A percentile compares a stretch with the other conserved stretches of the same genome.
phyloP scores from a whole-genome alignment of 2,329 filamentous ascomycete species.

The Neofusicoccum kwambonambiense region DNA sequence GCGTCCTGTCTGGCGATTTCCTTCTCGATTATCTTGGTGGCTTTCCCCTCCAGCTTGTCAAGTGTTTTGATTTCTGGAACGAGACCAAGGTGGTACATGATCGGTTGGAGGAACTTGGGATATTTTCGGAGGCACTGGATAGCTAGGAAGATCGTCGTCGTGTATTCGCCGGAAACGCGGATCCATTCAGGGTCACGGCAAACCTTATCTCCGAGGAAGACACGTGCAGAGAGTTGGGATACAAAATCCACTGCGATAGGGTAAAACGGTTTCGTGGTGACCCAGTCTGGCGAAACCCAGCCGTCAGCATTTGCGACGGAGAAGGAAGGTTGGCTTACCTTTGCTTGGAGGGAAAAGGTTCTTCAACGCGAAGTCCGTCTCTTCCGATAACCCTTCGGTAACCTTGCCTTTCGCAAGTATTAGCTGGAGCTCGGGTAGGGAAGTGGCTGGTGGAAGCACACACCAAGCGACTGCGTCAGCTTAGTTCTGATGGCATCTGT shows the following conservation, averaged over 20 bases:
- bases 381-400: too few relatives aligned
- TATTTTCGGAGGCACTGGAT: slow-evolving; percentile 31
- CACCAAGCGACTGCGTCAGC: too few relatives aligned
- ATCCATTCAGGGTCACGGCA: background rate
- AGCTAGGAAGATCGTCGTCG: slow-evolving; percentile 28
- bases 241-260: background rate
- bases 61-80: background rate
- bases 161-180: background rate
- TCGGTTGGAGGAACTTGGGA: slow-evolving; percentile 34
- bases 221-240: background rate
- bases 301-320: too few relatives aligned
- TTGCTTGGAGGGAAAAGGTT: too few relatives aligned
- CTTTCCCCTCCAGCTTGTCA: background rate
- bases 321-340: too few relatives aligned
- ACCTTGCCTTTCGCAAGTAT: too few relatives aligned
- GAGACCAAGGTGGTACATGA: background rate
- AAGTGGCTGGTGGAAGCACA: too few relatives aligned
- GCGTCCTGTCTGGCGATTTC: background rate
- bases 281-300: background rate
- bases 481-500: too few relatives aligned
- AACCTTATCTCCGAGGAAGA: background rate
- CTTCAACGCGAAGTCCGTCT: too few relatives aligned
- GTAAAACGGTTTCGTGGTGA: background rate
- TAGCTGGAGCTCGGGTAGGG: too few relatives aligned
- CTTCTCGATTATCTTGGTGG: background rate